Evolutionary conservation across 2,329 filamentous ascomycete genomes (phyloP), one percentile per base, ranked within the genome.

Genomic region (Cladosporium sp.): DNA sequence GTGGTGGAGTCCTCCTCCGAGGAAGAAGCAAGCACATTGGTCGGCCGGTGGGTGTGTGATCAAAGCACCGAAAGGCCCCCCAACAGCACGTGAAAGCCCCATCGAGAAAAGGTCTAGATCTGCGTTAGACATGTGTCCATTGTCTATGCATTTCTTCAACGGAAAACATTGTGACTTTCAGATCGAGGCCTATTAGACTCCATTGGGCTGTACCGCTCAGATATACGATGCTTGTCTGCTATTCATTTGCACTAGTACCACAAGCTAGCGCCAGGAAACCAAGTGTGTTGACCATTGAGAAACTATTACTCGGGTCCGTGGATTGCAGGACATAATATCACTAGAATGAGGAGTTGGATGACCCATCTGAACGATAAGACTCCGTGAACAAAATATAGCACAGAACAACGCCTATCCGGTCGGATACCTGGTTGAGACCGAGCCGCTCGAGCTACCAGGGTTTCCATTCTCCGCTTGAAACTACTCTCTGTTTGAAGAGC

Each of bases 11-110:
- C 35, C 18, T 26, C 26, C n/a, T 37, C 33, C 56, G 56, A 46
- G 35, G 26, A 31, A 35, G 56, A 28, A 28, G 56, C n/a, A 29
- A 44, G 33, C 33, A 46, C 35, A 59, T 59, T 59, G 56, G 56
- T 10, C 56, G n/a, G 37, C 18, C 52, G 31, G 31, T n/a, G 52
- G 52, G 52, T 31, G 16, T 55, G n/a, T 33, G 29, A 5, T 55
- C 52, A 21, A 55, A 26, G 23, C 23, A 26, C 23, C 23, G 23
- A 26, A 26, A 31, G 29, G 26, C 52, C 29, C 49, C 52, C 31
- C 52, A 33, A 55, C 28, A n/a, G 49, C 52, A 55, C n/a, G 52
- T 55, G 52, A 55, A 31, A 55, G 52, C 18, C 52, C 52, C 52
- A 55, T 55, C n/a, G 29, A 29, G 31, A 55, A 31, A 3, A n/a